These are phyloP conservation scores for Peniophora sp. DNA, from an alignment of 1,284 basidiomycete species.

Conservation along the genomic window DNA sequence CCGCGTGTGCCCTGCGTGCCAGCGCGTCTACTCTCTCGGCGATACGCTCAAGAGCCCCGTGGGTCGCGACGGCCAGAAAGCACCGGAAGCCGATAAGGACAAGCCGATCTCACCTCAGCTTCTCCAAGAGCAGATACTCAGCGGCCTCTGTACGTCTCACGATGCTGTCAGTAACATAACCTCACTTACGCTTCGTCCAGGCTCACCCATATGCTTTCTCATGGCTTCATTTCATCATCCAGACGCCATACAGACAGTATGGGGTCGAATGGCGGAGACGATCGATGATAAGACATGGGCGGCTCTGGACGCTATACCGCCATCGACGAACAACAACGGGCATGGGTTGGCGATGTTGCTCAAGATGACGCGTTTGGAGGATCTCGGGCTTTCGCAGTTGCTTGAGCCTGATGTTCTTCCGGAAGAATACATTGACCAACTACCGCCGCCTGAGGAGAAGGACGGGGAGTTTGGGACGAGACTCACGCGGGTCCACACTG, in stretches of 20 bases:
- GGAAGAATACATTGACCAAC: slow-evolving; percentile 8
- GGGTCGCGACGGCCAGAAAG: slow-evolving; percentile 20
- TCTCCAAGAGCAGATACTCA: slow-evolving; percentile 56
- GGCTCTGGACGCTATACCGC: slow-evolving; percentile 39
- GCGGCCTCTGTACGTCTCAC: slow-evolving; percentile 59
- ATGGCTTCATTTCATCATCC: slow-evolving; percentile 61
- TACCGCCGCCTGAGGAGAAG: not conserved
- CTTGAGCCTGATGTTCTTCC: slow-evolving; percentile 39
- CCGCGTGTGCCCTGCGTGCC: slow-evolving; percentile 70
- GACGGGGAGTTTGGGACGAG: not conserved
- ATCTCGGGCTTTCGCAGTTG: slow-evolving; percentile 66
- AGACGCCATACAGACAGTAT: slow-evolving; percentile 53
- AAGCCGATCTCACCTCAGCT: slow-evolving; percentile 33
- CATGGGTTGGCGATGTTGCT: slow-evolving; percentile 56
- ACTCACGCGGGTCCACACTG: not conserved
- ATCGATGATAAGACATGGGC: slow-evolving; percentile 60
- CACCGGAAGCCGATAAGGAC: slow-evolving; percentile 14
- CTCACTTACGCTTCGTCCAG: slow-evolving; percentile 26
- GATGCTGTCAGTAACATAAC: not conserved
- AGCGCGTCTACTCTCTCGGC: slow-evolving; percentile 59
- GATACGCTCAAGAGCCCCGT: slow-evolving; percentile 49
- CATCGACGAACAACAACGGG: slow-evolving; percentile 28
- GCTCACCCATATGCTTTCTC: slow-evolving; percentile 69
- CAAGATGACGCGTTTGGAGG: slow-evolving; percentile 66
- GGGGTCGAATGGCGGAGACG: slow-evolving; percentile 62